Evolutionary conservation across 805 yeast species (phyloP).

Genomic region (Zygosaccharomyces lentus): DNA sequence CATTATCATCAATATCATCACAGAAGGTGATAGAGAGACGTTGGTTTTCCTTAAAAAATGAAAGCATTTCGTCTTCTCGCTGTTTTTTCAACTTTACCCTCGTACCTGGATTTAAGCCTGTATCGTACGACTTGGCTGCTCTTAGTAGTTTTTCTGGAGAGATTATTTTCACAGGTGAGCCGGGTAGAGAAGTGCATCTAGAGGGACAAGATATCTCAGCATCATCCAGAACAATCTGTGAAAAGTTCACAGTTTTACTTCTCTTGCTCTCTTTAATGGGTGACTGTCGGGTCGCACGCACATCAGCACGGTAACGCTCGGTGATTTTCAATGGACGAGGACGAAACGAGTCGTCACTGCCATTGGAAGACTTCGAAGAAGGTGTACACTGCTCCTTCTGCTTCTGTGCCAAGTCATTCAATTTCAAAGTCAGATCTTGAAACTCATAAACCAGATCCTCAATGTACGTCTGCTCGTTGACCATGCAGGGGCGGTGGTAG

Average conservation of each 20-base stretch:
- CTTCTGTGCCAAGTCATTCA: constrained; percentile 23
- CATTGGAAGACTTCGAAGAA: constrained; percentile 17
- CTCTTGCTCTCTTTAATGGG: constrained; percentile 9
- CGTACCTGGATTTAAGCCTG: constrained; percentile 22
- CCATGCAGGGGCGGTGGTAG: constrained; percentile 3
- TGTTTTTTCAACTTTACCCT: constrained; percentile 7
- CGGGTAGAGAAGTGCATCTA: constrained; percentile 18
- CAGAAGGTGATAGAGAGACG: constrained; percentile 33
- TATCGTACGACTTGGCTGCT: constrained; percentile 27
- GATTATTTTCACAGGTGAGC: constrained; percentile 18
- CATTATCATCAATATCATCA: constrained; percentile 23
- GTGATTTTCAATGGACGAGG: constrained; percentile 27
- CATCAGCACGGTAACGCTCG: constrained; percentile 15
- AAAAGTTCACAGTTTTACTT: constrained; percentile 7
- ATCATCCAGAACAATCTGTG: not conserved
- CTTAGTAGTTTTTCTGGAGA: constrained; percentile 12
- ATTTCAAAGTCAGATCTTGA: constrained; percentile 23
- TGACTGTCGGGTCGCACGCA: constrained; percentile 7
- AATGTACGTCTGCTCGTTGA: constrained; percentile 16
- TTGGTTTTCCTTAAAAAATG: constrained; percentile 33
- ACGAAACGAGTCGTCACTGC: constrained; percentile 12
- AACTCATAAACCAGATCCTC: constrained; percentile 28
- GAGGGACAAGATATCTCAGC: not conserved
- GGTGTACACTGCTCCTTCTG: constrained; percentile 16
- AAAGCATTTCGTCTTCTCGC: constrained; percentile 11